Conservation (phyloP, 2,329 filamentous ascomycete species). For the Capronia epimyces region DNA sequence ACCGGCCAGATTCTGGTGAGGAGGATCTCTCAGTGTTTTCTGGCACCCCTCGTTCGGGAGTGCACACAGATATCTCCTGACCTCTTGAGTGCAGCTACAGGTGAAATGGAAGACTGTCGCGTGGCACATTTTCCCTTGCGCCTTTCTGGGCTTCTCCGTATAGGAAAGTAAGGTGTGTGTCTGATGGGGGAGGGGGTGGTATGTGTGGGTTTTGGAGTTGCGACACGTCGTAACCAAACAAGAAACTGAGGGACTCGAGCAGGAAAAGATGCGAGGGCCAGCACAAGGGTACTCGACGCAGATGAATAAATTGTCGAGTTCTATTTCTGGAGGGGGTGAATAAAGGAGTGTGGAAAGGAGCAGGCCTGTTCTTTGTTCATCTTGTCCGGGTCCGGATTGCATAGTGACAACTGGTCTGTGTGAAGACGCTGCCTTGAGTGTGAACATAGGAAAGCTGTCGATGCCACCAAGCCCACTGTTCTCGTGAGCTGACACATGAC, state of each 20-base stretch:
- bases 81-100: not conserved
- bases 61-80: not conserved
- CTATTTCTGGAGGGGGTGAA: too few relatives aligned
- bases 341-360: not conserved
- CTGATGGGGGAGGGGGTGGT: too few relatives aligned
- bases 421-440: not conserved
- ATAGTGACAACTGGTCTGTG: not conserved
- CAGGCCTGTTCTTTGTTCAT: not conserved
- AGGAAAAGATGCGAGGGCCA: too few relatives aligned
- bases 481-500: too few relatives aligned
- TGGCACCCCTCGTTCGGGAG: not conserved
- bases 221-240: too few relatives aligned
- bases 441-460: too few relatives aligned
- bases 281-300: not conserved
- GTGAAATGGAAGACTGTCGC: not conserved
- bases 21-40: not conserved
- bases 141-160: too few relatives aligned
- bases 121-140: not conserved
- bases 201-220: too few relatives aligned
- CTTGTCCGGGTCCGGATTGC: not conserved
- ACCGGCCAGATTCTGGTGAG: not conserved
- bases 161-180: too few relatives aligned
- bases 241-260: too few relatives aligned
- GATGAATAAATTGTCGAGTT: not conserved
- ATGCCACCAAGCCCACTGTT: too few relatives aligned